Conservation (phyloP, 495 filamentous ascomycete genomes). For the Penicillium bialowiezense region DNA sequence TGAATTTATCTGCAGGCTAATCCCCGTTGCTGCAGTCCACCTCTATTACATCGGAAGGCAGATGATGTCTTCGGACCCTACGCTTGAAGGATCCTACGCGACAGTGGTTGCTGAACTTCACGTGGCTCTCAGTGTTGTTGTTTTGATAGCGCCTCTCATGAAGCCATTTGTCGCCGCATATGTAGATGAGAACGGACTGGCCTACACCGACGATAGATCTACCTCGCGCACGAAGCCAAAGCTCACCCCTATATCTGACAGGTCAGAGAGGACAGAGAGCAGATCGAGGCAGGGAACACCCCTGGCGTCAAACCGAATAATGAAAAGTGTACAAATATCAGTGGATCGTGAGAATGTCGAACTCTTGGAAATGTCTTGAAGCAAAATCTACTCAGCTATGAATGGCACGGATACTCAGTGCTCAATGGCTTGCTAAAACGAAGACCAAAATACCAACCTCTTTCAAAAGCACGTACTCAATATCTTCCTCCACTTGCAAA, state of each 20-base stretch:
- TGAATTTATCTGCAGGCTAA: conserved; percentile 7
- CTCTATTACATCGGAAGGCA: conserved; percentile 18
- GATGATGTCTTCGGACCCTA: conserved; percentile 14
- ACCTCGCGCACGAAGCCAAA: neutral
- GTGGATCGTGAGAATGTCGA: conserved; percentile 9
- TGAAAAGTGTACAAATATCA: conserved; percentile 12
- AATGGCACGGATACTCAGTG: too few relatives aligned
- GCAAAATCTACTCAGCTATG: neutral
- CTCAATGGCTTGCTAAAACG: too few relatives aligned
- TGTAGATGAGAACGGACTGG: conserved; percentile 27
- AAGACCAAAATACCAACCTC: too few relatives aligned
- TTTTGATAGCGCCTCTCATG: conserved; percentile 25
- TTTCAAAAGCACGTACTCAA: too few relatives aligned
- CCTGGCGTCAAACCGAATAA: neutral
- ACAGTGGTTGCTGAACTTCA: conserved; percentile 22
- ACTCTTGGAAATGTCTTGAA: neutral
- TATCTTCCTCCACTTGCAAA: too few relatives aligned
- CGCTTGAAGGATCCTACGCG: conserved; percentile 16
- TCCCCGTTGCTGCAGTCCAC: conserved; percentile 22
- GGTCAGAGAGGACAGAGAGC: neutral
- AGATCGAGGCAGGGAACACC: too few relatives aligned
- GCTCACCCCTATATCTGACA: neutral
- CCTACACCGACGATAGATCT: conserved; percentile 19
- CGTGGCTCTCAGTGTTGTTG: conserved; percentile 18
- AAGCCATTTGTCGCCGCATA: conserved; percentile 40